Conservation (phyloP, 352 stramenopile genomes). For the Globisporangium takayamanum region DNA sequence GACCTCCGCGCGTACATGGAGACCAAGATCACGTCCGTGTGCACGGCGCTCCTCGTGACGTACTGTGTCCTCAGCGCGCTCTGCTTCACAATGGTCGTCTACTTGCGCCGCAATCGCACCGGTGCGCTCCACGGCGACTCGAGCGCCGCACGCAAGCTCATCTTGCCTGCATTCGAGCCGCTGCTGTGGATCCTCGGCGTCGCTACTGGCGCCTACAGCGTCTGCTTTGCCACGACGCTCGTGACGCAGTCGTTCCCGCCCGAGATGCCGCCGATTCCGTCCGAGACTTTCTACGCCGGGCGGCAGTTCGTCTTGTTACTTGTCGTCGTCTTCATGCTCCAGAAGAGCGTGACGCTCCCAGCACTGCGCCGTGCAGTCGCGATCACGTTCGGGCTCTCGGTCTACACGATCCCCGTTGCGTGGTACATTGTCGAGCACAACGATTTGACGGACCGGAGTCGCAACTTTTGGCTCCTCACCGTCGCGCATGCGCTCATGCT, state of each 20-base stretch:
- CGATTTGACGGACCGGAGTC: background rate
- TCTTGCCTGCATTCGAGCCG: slow-evolving; percentile 62
- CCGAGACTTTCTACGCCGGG: slow-evolving; percentile 29
- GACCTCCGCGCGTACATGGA: background rate
- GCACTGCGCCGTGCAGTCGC: slow-evolving; percentile 26
- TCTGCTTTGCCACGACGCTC: slow-evolving; percentile 28
- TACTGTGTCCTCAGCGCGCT: slow-evolving; percentile 31
- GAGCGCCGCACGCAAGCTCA: slow-evolving; percentile 29
- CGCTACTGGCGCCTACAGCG: slow-evolving; percentile 20
- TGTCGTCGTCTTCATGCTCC: slow-evolving; percentile 40
- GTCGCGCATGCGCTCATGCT: slow-evolving; percentile 1
- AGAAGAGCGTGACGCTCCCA: slow-evolving; percentile 12
- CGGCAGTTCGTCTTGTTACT: slow-evolving; percentile 40
- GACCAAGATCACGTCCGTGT: slow-evolving; percentile 24
- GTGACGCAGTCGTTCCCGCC: slow-evolving; percentile 18
- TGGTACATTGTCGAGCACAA: slow-evolving; percentile 18
- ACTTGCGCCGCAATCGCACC: slow-evolving; percentile 37
- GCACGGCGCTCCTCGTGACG: slow-evolving; percentile 27
- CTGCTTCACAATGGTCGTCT: slow-evolving; percentile 25
- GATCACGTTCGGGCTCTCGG: slow-evolving; percentile 25
- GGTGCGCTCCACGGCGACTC: slow-evolving; percentile 28
- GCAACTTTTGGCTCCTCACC: background rate
- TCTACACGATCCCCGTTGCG: slow-evolving; percentile 36
- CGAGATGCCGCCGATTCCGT: slow-evolving; percentile 12
- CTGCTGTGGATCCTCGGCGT: slow-evolving; percentile 34